These are phyloP conservation scores for Populus hybrid DNA, from an alignment of 441 rosid genomes.

Conservation along the genomic window DNA sequence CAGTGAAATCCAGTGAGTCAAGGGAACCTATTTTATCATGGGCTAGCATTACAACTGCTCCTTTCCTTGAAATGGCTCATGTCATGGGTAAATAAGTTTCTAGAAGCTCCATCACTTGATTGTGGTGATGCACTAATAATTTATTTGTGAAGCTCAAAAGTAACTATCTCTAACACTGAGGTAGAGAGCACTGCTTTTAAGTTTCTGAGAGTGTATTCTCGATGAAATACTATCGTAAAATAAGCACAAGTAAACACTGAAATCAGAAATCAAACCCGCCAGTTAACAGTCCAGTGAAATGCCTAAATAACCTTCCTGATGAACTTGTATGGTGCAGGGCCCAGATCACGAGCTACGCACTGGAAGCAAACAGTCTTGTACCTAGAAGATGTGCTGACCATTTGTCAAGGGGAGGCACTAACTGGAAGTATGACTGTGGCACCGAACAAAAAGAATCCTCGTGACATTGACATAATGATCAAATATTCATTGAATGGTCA, in stretches of 20 bases:
- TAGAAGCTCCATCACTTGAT: neutral
- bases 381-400: slow-evolving; percentile 86
- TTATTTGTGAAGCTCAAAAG: neutral
- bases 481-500: slow-evolving; percentile 68
- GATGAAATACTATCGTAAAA: too few species aligned
- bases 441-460: slow-evolving; percentile 84
- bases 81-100: neutral
- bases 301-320: slow-evolving; percentile 5
- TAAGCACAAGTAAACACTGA: neutral
- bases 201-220: neutral
- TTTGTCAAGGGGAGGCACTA: slow-evolving; percentile 86
- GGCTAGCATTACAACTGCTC: neutral
- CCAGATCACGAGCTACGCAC: slow-evolving; percentile 73
- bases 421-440: slow-evolving; percentile 87
- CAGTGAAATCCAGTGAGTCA: neutral
- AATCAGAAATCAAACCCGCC: neutral
- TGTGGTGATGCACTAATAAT: too few species aligned
- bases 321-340: slow-evolving; percentile 37
- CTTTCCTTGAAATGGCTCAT: neutral
- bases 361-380: slow-evolving; percentile 98
- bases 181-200: neutral
- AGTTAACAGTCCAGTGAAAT: neutral
- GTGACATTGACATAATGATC: slow-evolving; percentile 84
- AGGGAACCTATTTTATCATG: neutral
- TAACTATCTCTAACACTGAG: neutral